Evolutionary conservation across 73 alveolate species (phyloP).

Genomic region (Paramecium primaurelia): DNA sequence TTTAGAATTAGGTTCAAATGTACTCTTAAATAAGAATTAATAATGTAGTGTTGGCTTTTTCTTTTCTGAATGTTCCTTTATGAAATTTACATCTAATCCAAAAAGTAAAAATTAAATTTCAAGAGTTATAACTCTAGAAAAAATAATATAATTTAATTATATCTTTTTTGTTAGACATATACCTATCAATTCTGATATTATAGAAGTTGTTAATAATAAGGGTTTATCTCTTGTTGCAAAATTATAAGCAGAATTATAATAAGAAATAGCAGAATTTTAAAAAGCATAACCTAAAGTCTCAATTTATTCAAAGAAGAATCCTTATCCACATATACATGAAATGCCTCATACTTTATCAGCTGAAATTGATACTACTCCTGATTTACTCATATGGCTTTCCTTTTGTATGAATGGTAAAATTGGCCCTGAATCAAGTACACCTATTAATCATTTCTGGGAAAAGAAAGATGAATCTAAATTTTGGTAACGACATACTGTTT

Average conservation of each 20-base stretch:
- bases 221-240: background rate
- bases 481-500: slow-evolving; percentile 5
- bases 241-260: background rate
- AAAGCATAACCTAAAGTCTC: background rate
- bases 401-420: slow-evolving; percentile 19
- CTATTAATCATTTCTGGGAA: slow-evolving; percentile 41
- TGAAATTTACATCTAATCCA: background rate
- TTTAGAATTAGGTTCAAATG: slow-evolving; percentile 31
- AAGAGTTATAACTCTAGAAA: background rate
- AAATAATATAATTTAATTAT: background rate
- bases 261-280: background rate
- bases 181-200: background rate
- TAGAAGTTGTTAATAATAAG: background rate
- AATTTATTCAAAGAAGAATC: background rate
- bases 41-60: slow-evolving; percentile 18
- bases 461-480: slow-evolving; percentile 8
- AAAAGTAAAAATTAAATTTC: background rate
- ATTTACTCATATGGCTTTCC: background rate
- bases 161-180: slow-evolving; percentile 18
- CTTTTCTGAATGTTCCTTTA: background rate
- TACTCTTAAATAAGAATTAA: background rate
- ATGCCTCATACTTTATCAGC: background rate
- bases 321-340: background rate
- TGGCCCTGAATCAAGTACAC: background rate
- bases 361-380: slow-evolving; percentile 31